Evolutionary conservation across 768 basidiomycete species (phyloP).

Genomic region (Lactarius deliciosus): DNA sequence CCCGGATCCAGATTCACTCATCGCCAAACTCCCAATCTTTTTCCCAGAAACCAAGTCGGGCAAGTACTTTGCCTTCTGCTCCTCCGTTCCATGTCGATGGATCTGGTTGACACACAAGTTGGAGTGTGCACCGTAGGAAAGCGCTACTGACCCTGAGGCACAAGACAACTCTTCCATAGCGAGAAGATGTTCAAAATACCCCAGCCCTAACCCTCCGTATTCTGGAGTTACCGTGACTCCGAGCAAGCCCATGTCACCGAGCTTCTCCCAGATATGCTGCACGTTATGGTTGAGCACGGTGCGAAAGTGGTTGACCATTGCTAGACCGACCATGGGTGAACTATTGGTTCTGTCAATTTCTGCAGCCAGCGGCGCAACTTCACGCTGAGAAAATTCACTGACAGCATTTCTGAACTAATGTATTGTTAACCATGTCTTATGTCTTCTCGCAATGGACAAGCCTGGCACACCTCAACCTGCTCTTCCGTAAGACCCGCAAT

Average conservation of each 20-base stretch:
- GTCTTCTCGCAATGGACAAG: not conserved
- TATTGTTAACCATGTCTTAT: not conserved
- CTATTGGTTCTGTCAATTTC: conserved; percentile 85
- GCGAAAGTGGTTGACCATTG: not conserved
- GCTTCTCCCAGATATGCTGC: conserved; percentile 84
- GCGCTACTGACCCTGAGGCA: conserved; percentile 87
- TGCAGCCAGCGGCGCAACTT: conserved; percentile 81
- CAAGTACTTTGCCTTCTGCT: conserved; percentile 83
- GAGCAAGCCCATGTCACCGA: conserved; percentile 90
- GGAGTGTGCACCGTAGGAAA: conserved; percentile 91
- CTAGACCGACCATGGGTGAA: conserved; percentile 62
- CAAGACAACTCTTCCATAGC: conserved; percentile 94
- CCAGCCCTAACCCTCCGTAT: conserved; percentile 80
- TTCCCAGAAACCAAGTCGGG: conserved; percentile 75
- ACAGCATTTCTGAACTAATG: conserved; percentile 79
- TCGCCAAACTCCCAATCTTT: conserved; percentile 87
- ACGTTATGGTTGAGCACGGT: not conserved
- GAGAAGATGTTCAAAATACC: conserved; percentile 84
- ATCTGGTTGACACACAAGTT: conserved; percentile 79
- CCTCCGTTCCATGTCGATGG: conserved; percentile 76
- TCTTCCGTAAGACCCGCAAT: conserved; percentile 78
- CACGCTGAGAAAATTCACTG: conserved; percentile 74
- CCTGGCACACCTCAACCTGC: conserved; percentile 64
- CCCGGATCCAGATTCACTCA: conserved; percentile 91
- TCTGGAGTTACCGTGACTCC: conserved; percentile 80